Base-by-base conservation (phyloP, 257 asterid genomes). In the Solanum pinnatisectum region DNA sequence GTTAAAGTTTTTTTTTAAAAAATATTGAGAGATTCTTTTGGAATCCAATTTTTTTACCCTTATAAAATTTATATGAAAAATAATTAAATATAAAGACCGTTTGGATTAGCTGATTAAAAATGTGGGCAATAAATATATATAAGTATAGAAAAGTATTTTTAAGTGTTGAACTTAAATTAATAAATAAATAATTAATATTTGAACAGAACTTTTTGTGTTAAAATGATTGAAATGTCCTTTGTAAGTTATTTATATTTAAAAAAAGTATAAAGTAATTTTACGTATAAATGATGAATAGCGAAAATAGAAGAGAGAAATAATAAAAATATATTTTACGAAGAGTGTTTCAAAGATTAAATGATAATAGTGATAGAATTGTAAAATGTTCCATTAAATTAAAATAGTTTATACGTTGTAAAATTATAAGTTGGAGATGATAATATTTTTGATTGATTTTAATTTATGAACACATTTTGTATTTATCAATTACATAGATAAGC, bases 31-130 rank as follows among this genome's bases (percentile, higher is more conserved):
- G 59, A 12, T 39, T 30, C 33, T n/a, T 76, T 23, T 12, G 12
- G 10, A 36, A 36, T 73, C 11, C 27, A 60, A 67, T 36, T 84
- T 56, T 56, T 59, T 84, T 91, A 85, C 91, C 89, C 92, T 91
- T 92, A 20, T 7, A 15, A 70, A 32, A 71, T 71, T 71, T 16
- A 16, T 32, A 13, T 8, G 40, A 71, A 70, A 70, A 71, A 71
- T 15, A 32, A 32, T 32, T 32, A 27, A 35, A 71, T 1, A 8
- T 32, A 71, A 2, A 30, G 39, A 30, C 1, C 0, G 13, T 15
- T 71, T 32, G n/a, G 4, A 16, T 70, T 70, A 70, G 40, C 13
- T 3, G 3, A 71, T 16, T 71, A 71, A 32, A 32, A 32, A 16
- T 20, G n/a, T 71, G 10, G 11, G 6, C 2, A 3, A 15, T 3